Conservation (phyloP, 1,139 yeast species). For the Trichomonascaceae sp. region DNA sequence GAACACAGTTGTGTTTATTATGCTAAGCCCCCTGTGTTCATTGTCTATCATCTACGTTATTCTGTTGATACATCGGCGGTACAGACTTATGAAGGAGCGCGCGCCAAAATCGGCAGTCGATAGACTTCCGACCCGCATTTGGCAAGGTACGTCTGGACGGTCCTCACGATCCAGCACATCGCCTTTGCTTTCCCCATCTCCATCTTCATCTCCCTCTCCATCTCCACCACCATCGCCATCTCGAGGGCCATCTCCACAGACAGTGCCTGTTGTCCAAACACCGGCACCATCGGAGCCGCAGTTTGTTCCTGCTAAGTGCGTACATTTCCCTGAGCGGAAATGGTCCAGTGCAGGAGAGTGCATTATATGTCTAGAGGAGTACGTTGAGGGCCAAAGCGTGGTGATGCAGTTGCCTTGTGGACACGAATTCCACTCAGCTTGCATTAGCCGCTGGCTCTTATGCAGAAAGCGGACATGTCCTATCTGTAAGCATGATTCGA, state of each 20-base stretch:
- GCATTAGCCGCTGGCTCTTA: conserved; percentile 30
- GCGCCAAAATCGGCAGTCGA: conserved; percentile 27
- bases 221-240: no score
- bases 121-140: conserved; percentile 25
- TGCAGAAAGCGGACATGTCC: conserved; percentile 26
- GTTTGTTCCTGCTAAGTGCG: neutral
- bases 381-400: conserved; percentile 21
- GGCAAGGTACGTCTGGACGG: no score
- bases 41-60: conserved; percentile 27
- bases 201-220: no score
- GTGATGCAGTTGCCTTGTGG: conserved; percentile 31
- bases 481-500: conserved; percentile 22
- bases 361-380: conserved; percentile 31
- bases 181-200: no score
- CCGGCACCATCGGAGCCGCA: neutral
- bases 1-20: conserved; percentile 26
- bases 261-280: neutral
- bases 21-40: conserved; percentile 30
- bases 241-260: conserved; percentile 1
- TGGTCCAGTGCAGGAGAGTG: conserved; percentile 30
- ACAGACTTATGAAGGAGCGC: conserved; percentile 23
- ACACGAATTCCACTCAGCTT: conserved; percentile 31
- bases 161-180: no score
- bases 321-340: neutral
- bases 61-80: conserved; percentile 25